Evolutionary conservation across 768 basidiomycete species (phyloP).

Genomic region (Auriscalpium vulgare): DNA sequence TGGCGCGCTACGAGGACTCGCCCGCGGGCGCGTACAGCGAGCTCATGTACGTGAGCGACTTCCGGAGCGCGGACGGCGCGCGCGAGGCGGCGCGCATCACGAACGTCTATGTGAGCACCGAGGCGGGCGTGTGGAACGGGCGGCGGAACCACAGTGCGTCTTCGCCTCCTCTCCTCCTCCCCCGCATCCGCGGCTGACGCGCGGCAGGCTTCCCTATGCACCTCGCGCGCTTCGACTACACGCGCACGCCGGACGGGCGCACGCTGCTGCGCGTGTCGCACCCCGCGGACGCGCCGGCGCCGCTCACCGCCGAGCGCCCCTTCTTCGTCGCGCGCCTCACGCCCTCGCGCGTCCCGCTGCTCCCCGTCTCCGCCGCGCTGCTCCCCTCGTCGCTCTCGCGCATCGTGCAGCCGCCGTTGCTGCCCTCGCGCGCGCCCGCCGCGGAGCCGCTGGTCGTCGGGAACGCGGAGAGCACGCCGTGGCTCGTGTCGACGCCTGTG

Average conservation of each 20-base stretch:
- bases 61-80: neutral
- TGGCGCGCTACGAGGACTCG: neutral
- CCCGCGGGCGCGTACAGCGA: neutral
- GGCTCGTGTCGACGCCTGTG: neutral
- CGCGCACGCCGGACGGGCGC: neutral
- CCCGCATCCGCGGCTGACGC: no score
- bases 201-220: slow-evolving; percentile 7
- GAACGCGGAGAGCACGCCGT: neutral
- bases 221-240: slow-evolving; percentile 7
- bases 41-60: neutral
- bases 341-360: slow-evolving; percentile 2
- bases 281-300: neutral
- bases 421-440: neutral
- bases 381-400: neutral
- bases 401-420: slow-evolving; percentile 5
- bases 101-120: neutral
- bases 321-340: slow-evolving; percentile 10
- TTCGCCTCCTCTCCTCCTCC: no score
- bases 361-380: slow-evolving; percentile 2
- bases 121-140: neutral
- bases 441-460: neutral
- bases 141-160: neutral
- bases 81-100: neutral
- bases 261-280: neutral
- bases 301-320: neutral